Base-by-base conservation (phyloP, 106 monocot species). In the Allium sativum region DNA sequence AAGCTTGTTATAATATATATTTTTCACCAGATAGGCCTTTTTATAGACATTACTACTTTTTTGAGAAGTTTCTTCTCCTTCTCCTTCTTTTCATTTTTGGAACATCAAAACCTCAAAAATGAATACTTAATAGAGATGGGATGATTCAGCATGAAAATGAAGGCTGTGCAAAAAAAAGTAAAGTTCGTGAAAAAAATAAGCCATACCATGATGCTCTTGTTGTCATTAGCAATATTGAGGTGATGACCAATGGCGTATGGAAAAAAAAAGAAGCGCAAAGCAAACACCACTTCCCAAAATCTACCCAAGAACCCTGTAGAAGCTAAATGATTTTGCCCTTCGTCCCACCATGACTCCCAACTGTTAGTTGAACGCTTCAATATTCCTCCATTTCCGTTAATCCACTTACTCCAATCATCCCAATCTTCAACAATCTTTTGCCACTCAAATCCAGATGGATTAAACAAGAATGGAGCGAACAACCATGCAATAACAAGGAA, bases 331-430 rank as follows among this genome's bases (percentile, higher is more conserved):
- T 45, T 57, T 57, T 89, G 73, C 68, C 84, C 89, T 7, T 61
- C 56, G 61, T 89, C 73, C 89, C 89, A 89, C 89, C 89, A 89
- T 52, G 89, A 81, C 51, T 89, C 89, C 89, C 89, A 89, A 55
- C 89, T 81, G 44, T 84, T 89, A 1, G 84, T 84, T 8, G 72
- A 73, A 12, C 63, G 77, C 40, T 78, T 78, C 16, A 84, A 84
- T 3, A 89, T 63, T 3, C 84, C 88, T 1, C 88, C 89, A 18
- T 66, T 68, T 65, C 78, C 78, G 21, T 60, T 78, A 67, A 89
- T 81, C 89, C 89, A 89, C 61, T 65, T 74, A 12, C 73, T 84
- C 89, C 90, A 90, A 53, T 82, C 90, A 12, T 22, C 66, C 81
- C 81, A 90, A 58, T 90, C 90, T 20, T 90, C 90, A 7, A 85